Conservation (phyloP, 305 asterid genomes). For the Fraxinus platypoda region DNA sequence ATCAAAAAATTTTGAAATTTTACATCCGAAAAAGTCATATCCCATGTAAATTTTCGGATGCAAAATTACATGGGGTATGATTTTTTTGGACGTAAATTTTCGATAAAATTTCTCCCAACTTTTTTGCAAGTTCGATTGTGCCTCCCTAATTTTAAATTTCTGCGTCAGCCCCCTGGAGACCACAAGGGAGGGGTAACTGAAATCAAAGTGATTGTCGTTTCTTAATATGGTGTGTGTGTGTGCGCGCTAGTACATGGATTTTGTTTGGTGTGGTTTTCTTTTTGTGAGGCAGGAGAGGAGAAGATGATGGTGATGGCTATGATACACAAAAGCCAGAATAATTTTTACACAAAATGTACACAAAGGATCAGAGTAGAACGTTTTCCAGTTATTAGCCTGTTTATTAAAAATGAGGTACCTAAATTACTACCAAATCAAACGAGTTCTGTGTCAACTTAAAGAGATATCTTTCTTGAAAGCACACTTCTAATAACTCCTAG, state of each 20-base stretch:
- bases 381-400: not conserved
- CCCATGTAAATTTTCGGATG: too few relatives aligned
- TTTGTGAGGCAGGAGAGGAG: not conserved
- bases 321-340: not conserved
- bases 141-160: too few relatives aligned
- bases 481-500: not conserved
- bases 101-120: too few relatives aligned
- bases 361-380: not conserved
- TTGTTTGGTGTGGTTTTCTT: not conserved
- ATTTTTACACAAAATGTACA: not conserved
- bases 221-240: not conserved
- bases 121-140: too few relatives aligned
- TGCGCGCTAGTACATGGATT: not conserved
- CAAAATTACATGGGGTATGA: too few relatives aligned
- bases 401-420: not conserved
- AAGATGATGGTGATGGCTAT: not conserved
- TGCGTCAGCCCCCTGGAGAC: too few relatives aligned
- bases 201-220: not conserved
- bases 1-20: too few relatives aligned
- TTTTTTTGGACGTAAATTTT: too few relatives aligned
- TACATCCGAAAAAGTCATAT: too few relatives aligned
- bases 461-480: not conserved
- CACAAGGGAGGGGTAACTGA: not conserved
- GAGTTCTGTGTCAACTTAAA: not conserved
- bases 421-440: not conserved